Percentiles rank a stretch among this genome's conserved stretches.
Evolutionary conservation across 345 rosid genomes (phyloP).

Genomic region (Pugionium dolabratum): DNA sequence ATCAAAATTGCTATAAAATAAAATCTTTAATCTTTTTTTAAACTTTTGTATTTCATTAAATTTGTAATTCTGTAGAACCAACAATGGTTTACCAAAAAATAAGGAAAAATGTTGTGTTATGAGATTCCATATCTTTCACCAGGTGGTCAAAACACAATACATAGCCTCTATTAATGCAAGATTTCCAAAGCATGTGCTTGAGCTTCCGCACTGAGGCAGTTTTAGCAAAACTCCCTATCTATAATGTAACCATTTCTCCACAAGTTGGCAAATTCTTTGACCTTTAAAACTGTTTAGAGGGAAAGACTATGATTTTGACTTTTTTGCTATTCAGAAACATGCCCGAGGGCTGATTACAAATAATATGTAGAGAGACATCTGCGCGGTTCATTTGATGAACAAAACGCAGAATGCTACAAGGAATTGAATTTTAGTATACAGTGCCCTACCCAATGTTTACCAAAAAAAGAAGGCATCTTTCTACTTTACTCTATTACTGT

Average conservation of each 20-base stretch:
- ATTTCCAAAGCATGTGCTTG: background rate
- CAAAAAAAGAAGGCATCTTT: conserved; percentile 27
- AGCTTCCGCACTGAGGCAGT: background rate
- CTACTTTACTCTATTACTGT: conserved; percentile 19
- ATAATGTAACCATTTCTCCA: conserved; percentile 32
- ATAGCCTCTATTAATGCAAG: no score
- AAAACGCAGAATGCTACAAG: conserved; percentile 13
- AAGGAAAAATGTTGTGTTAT: no score
- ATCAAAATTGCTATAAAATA: background rate
- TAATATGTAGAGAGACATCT: background rate
- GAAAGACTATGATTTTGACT: no score
- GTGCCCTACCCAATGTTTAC: conserved; percentile 11
- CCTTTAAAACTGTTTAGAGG: no score
- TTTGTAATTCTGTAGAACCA: conserved; percentile 5
- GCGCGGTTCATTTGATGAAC: background rate
- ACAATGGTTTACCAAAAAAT: background rate
- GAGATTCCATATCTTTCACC: background rate
- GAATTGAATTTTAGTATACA: no score
- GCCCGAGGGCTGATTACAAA: no score
- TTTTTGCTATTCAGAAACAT: no score
- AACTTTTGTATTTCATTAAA: conserved; percentile 1
- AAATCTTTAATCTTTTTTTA: background rate
- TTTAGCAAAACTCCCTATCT: background rate
- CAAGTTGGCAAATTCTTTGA: conserved; percentile 18
- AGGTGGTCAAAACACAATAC: background rate